A percentile compares a stretch with the other conserved stretches of the same genome.
These are phyloP conservation scores for Chrysosporium keratinophilum DNA, from an alignment of 2,329 filamentous ascomycete species.

Conservation along the genomic window DNA sequence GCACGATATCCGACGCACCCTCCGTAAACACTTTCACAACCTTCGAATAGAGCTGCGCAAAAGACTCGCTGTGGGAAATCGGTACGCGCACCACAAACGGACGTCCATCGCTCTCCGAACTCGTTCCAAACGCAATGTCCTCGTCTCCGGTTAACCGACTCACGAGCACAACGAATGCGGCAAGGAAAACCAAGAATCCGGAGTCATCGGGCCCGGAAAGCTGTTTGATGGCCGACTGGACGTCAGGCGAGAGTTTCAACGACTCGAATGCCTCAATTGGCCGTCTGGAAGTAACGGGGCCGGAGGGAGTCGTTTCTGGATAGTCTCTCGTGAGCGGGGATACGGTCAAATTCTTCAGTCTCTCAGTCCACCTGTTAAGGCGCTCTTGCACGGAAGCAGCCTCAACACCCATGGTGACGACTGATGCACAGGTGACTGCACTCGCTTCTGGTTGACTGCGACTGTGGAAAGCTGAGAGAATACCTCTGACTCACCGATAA, in stretches of 20 bases:
- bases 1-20: conserved; percentile 35
- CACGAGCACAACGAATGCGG: conserved; percentile 37
- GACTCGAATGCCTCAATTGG: conserved; percentile 37
- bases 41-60: conserved; percentile 31
- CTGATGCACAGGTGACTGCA: not conserved
- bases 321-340: conserved; percentile 38
- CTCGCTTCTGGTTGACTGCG: not conserved
- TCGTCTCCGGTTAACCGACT: conserved; percentile 41
- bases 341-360: conserved; percentile 34
- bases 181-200: conserved; percentile 34
- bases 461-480: not conserved
- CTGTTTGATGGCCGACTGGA: conserved; percentile 31
- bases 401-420: conserved; percentile 11
- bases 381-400: conserved; percentile 27
- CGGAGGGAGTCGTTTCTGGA: conserved; percentile 25
- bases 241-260: conserved; percentile 29
- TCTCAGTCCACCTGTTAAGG: conserved; percentile 34
- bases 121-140: conserved; percentile 40
- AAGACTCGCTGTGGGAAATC: conserved; percentile 33
- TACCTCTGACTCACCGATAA: not conserved
- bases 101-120: conserved; percentile 34
- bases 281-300: conserved; percentile 25
- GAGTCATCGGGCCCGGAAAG: conserved; percentile 22
- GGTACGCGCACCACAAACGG: conserved; percentile 38
- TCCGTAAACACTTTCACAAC: conserved; percentile 36